Percentiles rank a stretch among this genome's conserved stretches.
Evolutionary conservation across 805 yeast species (phyloP).

Genomic region (Kuraishia hungarica): DNA sequence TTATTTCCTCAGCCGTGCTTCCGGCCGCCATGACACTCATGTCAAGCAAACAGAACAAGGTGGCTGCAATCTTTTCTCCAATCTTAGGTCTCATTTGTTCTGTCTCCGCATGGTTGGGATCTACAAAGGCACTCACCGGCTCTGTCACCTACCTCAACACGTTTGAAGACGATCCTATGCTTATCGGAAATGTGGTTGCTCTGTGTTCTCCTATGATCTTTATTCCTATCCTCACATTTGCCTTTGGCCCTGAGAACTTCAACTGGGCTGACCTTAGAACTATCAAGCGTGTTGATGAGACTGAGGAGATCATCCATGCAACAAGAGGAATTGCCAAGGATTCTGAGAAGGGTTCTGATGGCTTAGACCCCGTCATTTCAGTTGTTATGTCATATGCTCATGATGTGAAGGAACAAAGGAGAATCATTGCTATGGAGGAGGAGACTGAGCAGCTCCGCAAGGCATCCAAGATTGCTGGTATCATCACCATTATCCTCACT

Average conservation of each 20-base stretch:
- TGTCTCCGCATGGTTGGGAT: conserved; percentile 57
- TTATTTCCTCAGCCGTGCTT: conserved; percentile 78
- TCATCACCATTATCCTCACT: conserved; percentile 52
- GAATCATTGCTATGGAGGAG: conserved; percentile 21
- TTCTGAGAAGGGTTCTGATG: conserved; percentile 10
- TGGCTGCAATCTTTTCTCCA: conserved; percentile 72
- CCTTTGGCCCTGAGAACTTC: conserved; percentile 62
- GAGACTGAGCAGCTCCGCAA: conserved; percentile 45
- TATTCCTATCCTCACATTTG: conserved; percentile 55
- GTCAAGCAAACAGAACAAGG: conserved; percentile 54
- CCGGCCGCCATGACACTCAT: conserved; percentile 63
- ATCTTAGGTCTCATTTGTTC: conserved; percentile 70
- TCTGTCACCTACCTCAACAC: conserved; percentile 40
- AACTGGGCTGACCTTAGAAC: conserved; percentile 59
- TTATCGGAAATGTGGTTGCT: conserved; percentile 82
- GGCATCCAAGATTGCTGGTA: conserved; percentile 55
- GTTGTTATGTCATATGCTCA: conserved; percentile 23
- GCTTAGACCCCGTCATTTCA: conserved; percentile 18
- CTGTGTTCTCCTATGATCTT: conserved; percentile 61
- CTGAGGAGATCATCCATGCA: conserved; percentile 49
- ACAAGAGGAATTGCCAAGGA: conserved; percentile 17
- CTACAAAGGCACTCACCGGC: conserved; percentile 35
- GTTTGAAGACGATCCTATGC: conserved; percentile 85
- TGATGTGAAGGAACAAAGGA: conserved; percentile 13
- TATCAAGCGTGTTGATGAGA: conserved; percentile 64